Evolutionary conservation across 2,329 filamentous ascomycete species (phyloP).

Genomic region (Diaporthe eres): DNA sequence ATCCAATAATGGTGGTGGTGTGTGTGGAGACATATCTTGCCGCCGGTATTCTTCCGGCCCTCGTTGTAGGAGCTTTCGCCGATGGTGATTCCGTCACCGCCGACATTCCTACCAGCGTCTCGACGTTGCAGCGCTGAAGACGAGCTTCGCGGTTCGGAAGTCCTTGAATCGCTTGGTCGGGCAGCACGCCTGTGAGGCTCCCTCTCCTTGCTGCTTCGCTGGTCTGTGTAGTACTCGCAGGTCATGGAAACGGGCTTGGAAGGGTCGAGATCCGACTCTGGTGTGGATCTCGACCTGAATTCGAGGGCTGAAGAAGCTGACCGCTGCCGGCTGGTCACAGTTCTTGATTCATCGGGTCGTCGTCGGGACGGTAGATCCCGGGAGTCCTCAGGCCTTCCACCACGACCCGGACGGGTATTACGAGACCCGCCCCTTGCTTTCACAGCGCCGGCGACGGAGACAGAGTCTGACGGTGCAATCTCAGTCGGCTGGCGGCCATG

Average conservation of each 20-base stretch:
- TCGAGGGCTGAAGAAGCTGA: constrained; percentile 17
- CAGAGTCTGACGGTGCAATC: constrained; percentile 38
- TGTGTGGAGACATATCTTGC: constrained; percentile 65
- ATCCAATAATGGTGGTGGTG: constrained; percentile 75
- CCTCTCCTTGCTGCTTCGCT: not conserved
- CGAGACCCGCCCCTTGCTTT: not conserved
- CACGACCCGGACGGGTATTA: not conserved
- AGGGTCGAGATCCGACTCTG: constrained; percentile 13
- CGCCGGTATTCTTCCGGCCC: not conserved
- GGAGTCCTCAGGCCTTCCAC: not conserved
- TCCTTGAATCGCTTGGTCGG: not conserved
- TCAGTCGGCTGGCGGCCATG: not conserved
- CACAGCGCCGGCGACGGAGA: constrained; percentile 18
- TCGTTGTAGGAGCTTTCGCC: constrained; percentile 1
- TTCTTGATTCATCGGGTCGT: not conserved
- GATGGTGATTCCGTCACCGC: not conserved
- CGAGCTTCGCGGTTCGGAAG: not conserved
- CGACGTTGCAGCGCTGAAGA: constrained; percentile 15
- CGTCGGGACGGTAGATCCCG: not conserved
- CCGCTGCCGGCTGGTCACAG: not conserved
- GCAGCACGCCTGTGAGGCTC: not conserved
- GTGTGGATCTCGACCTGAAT: constrained; percentile 14
- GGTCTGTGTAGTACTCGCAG: not conserved
- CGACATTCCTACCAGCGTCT: not conserved
- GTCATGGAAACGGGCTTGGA: constrained; percentile 2